Evolutionary conservation across 2,329 filamentous ascomycete genomes (phyloP).

Genomic region (Pyricularia sp.): DNA sequence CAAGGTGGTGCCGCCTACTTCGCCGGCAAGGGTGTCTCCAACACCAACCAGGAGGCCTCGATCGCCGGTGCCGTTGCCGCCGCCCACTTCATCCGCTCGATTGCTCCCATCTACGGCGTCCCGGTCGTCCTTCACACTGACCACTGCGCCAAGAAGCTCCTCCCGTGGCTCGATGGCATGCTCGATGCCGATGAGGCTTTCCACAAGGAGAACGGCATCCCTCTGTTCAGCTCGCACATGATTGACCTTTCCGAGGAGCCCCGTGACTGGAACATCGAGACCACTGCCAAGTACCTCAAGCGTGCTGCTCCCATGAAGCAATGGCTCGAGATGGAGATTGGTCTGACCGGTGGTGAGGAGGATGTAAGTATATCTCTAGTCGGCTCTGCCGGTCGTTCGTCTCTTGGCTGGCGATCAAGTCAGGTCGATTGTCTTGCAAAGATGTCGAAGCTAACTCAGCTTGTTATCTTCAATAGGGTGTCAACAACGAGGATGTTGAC

Average conservation of each 20-base stretch:
- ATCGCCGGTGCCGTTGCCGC: slow-evolving; percentile 81
- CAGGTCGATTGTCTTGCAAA: background rate
- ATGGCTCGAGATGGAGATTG: slow-evolving; percentile 97
- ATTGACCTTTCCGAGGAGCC: slow-evolving; percentile 92
- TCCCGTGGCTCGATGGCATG: slow-evolving; percentile 96
- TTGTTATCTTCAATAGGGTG: slow-evolving; percentile 22
- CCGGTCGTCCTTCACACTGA: slow-evolving; percentile 95
- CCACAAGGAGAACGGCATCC: slow-evolving; percentile 89
- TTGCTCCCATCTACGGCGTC: slow-evolving; percentile 80
- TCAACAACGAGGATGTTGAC: slow-evolving; percentile 97
- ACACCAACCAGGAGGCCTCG: slow-evolving; percentile 75
- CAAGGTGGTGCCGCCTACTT: slow-evolving; percentile 93
- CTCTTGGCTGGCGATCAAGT: background rate
- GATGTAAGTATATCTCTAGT: slow-evolving; percentile 6
- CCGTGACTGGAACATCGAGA: slow-evolving; percentile 84
- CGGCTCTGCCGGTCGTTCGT: background rate
- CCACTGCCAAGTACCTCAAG: slow-evolving; percentile 88
- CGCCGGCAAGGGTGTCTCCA: slow-evolving; percentile 80
- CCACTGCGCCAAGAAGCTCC: slow-evolving; percentile 98
- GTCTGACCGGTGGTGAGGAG: slow-evolving; percentile 59
- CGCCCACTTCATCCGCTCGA: slow-evolving; percentile 84
- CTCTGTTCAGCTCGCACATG: slow-evolving; percentile 92
- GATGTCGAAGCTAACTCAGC: background rate
- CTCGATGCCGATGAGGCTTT: slow-evolving; percentile 87
- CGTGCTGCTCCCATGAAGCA: slow-evolving; percentile 94